Evolutionary conservation across 257 asterid genomes (phyloP).

Genomic region (Lavandula angustifolia): DNA sequence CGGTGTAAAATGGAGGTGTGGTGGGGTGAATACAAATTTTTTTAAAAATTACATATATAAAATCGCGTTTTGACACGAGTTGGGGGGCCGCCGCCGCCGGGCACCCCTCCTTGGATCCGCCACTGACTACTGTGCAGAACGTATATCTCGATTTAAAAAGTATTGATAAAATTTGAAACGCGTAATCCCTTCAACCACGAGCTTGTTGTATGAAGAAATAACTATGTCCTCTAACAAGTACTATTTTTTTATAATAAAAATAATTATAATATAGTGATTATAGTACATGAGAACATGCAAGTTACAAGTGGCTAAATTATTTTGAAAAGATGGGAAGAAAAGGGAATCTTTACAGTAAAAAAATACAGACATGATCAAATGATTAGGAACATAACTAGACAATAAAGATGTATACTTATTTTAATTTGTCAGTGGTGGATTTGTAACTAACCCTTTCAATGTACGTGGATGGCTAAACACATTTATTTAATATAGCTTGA

Average conservation of each 20-base stretch:
- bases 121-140: no score
- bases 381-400: slow-evolving; percentile 25
- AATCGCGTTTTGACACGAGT: no score
- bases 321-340: background rate
- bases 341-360: slow-evolving; percentile 32
- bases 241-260: background rate
- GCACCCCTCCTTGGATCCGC: no score
- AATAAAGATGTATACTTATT: background rate
- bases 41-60: no score
- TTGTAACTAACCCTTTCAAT: slow-evolving; percentile 30
- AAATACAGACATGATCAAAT: slow-evolving; percentile 32
- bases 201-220: no score
- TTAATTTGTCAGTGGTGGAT: slow-evolving; percentile 18
- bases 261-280: background rate
- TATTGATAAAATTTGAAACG: no score
- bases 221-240: no score
- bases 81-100: no score
- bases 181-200: no score
- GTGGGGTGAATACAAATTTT: no score
- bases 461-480: slow-evolving; percentile 26
- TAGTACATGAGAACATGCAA: slow-evolving; percentile 24
- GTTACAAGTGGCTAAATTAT: background rate
- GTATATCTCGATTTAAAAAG: no score
- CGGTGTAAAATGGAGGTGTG: no score
- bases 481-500: slow-evolving; percentile 13